Evolutionary conservation across 495 filamentous ascomycete genomes (phyloP), one percentile per base, ranked within the genome.

Genomic region (Jackrogersella minutella): DNA sequence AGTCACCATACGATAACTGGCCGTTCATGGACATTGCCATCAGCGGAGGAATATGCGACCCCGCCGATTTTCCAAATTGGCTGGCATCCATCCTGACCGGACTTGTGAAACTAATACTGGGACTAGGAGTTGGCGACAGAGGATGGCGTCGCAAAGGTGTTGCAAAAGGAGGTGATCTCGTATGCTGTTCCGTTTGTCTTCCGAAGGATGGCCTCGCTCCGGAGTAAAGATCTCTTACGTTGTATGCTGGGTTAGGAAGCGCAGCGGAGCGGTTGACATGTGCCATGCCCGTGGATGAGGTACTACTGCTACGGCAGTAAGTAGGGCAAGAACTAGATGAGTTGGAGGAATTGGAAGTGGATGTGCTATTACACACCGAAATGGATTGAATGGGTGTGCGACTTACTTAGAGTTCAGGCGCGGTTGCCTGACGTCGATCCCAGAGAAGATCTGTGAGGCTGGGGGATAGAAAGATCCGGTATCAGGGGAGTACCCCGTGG

Each of bases 31-130:
- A 80, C 30, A 91, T 87, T 2, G 84, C 71, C 39, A 79, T 64
- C 31, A 92, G 85, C 19, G 90, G 89, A 3, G 90, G 85, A n/a
- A 82, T 79, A 70, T 74, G 80, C 31, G 63, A 66, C 11, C 75
- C 72, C 70, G 74, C 73, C 60, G 60, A 60, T 70, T 81, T 79
- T 44, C 73, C 68, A 56, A 75, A 78, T 60, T 79, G 74, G 64
- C 70, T 64, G 53, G 69, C 62, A 62, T 83, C 82, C 81, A 83
- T 82, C 66, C 80, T 80, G 73, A 79, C 75, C 0, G 80, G 71
- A 64, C 72, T 78, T 28, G 73, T 76, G 52, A 75, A 77, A 64
- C 80, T 79, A 31, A 70, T 69, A 33, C 67, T 74, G 5, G 79
- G 76, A 53, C 76, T 82, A 11, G 80, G 79, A 8, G 79, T 80